A percentile compares a stretch with the other conserved stretches of the same genome.
Conservation (phyloP, 176 grass and related monocot species). For the Phoenix dactylifera region DNA sequence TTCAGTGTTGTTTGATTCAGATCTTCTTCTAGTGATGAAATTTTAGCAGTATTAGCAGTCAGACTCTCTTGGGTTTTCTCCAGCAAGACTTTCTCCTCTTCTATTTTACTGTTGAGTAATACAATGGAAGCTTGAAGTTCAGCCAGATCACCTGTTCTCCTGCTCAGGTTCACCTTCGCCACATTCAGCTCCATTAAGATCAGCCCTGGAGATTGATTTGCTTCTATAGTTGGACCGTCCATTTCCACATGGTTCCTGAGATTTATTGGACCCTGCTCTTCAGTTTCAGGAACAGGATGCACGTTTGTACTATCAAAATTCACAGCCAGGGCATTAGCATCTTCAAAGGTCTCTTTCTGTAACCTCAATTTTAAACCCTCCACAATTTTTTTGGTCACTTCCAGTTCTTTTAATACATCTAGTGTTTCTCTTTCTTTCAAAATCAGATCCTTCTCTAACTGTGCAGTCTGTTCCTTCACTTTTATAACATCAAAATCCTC, state of each 20-base stretch:
- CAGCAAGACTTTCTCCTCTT: slow-evolving; percentile 45
- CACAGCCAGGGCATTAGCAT: background rate
- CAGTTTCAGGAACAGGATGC: slow-evolving; percentile 12
- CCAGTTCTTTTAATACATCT: slow-evolving; percentile 71
- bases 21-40: slow-evolving; percentile 59
- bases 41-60: slow-evolving; percentile 29
- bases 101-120: slow-evolving; percentile 39
- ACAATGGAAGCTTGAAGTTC: slow-evolving; percentile 39
- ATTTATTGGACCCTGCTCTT: slow-evolving; percentile 30
- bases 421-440: slow-evolving; percentile 79
- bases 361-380: slow-evolving; percentile 60
- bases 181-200: slow-evolving; percentile 41
- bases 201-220: slow-evolving; percentile 11
- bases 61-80: slow-evolving; percentile 46
- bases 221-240: background rate
- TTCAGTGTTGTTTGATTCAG: slow-evolving; percentile 43
- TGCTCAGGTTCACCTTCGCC: slow-evolving; percentile 39
- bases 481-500: slow-evolving; percentile 25
- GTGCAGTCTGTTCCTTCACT: slow-evolving; percentile 42
- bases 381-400: slow-evolving; percentile 67
- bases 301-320: background rate
- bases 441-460: slow-evolving; percentile 62
- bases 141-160: slow-evolving; percentile 47
- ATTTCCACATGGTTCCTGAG: background rate
- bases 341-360: slow-evolving; percentile 30